Evolutionary conservation across 1,139 yeast species (phyloP).

Genomic region (Nakaseomyces delphensis): DNA sequence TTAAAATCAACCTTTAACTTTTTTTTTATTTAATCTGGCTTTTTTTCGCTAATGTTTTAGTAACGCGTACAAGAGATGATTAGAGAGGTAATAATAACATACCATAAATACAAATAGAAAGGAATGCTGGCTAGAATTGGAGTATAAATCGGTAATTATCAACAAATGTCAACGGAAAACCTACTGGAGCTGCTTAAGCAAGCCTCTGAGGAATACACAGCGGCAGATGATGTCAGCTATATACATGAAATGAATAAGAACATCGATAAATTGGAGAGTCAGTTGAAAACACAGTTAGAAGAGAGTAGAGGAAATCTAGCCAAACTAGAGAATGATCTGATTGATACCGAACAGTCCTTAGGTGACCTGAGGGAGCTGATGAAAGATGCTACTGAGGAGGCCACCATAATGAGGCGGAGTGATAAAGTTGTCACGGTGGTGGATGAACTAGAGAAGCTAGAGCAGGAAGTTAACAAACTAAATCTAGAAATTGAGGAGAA

Average conservation of each 20-base stretch:
- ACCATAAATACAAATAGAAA: no score
- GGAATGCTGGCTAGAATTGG: no score
- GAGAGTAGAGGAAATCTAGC: constrained; percentile 7
- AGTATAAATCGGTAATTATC: neutral
- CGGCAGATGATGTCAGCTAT: neutral
- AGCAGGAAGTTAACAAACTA: constrained; percentile 13
- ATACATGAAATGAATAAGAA: neutral
- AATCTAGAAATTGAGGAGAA: constrained; percentile 17
- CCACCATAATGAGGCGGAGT: constrained; percentile 13
- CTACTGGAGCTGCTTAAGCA: neutral
- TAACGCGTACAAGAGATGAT: no score
- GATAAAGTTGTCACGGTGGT: constrained; percentile 15
- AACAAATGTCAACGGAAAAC: constrained; percentile 1
- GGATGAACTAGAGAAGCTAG: constrained; percentile 22
- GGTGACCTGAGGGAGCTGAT: neutral
- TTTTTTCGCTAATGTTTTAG: no score
- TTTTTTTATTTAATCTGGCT: no score
- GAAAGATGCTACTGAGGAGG: constrained; percentile 11
- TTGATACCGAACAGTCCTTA: constrained; percentile 6
- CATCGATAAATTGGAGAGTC: neutral
- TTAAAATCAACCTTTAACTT: no score
- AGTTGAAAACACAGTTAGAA: neutral
- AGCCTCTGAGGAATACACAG: constrained; percentile 1
- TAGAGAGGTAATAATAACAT: no score
- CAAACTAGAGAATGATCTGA: constrained; percentile 11